phyloP scores from a whole-genome alignment of 768 basidiomycete species.

The Trametes maxima region DNA sequence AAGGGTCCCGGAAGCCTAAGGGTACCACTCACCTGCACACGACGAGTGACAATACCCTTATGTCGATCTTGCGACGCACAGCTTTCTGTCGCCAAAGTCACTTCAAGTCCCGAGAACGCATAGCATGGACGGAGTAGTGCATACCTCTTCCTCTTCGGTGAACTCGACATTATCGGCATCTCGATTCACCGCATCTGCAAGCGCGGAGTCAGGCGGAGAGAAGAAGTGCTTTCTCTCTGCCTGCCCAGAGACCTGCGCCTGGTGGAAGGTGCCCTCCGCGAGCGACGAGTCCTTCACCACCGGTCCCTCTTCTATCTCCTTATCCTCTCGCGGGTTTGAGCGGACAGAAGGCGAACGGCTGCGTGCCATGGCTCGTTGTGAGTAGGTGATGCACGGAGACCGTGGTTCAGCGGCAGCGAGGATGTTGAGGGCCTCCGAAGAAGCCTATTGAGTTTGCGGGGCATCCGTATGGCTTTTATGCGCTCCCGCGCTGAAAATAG shows the following conservation, averaged over 20 bases:
- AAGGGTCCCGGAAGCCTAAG: not conserved
- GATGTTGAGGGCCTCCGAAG: not conserved
- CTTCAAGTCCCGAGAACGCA: not conserved
- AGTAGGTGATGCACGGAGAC: not conserved
- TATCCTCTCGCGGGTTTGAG: not conserved
- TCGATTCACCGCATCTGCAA: slow-evolving; percentile 52
- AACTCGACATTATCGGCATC: slow-evolving; percentile 54
- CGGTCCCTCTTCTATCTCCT: slow-evolving; percentile 15
- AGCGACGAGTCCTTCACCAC: slow-evolving; percentile 18
- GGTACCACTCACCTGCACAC: slow-evolving; percentile 46
- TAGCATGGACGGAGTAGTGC: not conserved
- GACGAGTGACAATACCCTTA: slow-evolving; percentile 51
- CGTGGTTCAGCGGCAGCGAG: not conserved
- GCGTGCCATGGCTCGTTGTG: not conserved
- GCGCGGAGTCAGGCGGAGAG: slow-evolving; percentile 30
- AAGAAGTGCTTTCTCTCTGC: slow-evolving; percentile 33
- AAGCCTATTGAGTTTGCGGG: not conserved
- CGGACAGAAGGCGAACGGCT: not conserved
- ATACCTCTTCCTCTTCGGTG: slow-evolving; percentile 52
- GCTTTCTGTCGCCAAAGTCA: slow-evolving; percentile 33
- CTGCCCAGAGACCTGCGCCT: slow-evolving; percentile 38
- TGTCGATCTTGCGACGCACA: slow-evolving; percentile 54
- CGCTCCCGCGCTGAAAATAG: not conserved
- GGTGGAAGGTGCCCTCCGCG: slow-evolving; percentile 45
- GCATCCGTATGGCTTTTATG: not conserved